phyloP scores from a whole-genome alignment of 225 moss, liverwort and hornwort species.

The Lunularia cruciata region DNA sequence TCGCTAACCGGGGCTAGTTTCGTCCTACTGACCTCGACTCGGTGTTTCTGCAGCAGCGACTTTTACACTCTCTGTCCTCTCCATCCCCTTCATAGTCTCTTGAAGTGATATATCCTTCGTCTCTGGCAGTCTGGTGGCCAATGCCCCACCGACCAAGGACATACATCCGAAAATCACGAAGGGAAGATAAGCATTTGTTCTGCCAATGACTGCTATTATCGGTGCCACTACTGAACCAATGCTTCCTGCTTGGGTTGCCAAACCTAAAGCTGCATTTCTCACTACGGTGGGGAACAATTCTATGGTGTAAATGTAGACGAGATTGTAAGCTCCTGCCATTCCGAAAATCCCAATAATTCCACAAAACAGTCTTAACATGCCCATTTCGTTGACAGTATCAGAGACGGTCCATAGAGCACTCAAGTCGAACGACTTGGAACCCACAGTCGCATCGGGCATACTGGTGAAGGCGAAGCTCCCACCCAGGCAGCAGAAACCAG shows the following conservation, averaged over 20 bases:
- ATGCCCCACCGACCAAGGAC: constrained; percentile 45
- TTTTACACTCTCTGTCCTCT: constrained; percentile 30
- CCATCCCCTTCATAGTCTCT: constrained; percentile 69
- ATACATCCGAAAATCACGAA: constrained; percentile 59
- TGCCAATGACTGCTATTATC: constrained; percentile 48
- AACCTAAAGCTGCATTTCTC: constrained; percentile 71
- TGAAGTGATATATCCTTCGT: constrained; percentile 60
- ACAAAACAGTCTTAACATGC: constrained; percentile 48
- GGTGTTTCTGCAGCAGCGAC: background rate
- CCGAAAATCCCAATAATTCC: constrained; percentile 68
- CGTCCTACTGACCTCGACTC: no score
- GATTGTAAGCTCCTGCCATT: constrained; percentile 68
- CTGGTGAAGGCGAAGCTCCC: constrained; percentile 50
- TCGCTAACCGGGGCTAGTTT: no score
- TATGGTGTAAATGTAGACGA: constrained; percentile 67
- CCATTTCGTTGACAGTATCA: background rate
- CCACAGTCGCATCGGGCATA: background rate
- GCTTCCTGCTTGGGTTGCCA: constrained; percentile 61
- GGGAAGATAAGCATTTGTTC: constrained; percentile 48
- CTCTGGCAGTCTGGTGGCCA: constrained; percentile 62
- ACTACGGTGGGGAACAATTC: constrained; percentile 90
- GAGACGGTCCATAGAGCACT: background rate
- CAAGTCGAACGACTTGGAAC: background rate
- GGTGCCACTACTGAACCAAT: constrained; percentile 69
- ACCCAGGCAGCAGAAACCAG: constrained; percentile 55